Percentiles rank a stretch among this genome's conserved stretches.
Conservation (phyloP, 2,329 filamentous ascomycete genomes). For the Venturia oleaginea region DNA sequence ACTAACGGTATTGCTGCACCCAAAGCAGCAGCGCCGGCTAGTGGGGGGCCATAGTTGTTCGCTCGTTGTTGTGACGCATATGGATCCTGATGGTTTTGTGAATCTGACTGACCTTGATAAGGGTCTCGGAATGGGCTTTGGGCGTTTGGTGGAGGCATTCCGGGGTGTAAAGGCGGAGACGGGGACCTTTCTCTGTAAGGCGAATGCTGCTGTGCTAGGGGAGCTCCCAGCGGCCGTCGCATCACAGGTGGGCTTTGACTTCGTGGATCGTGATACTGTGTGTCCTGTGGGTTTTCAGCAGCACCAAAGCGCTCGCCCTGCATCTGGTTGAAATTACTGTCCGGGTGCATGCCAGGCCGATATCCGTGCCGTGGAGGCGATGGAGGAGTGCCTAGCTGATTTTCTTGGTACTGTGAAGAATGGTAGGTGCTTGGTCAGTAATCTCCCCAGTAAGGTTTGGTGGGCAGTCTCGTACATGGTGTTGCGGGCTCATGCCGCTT, state of each 20-base stretch:
- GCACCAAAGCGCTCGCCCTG: conserved; percentile 20
- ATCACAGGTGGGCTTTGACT: neutral
- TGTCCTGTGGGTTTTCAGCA: conserved; percentile 3
- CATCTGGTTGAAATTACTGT: conserved; percentile 19
- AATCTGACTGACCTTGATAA: conserved; percentile 19
- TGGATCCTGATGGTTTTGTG: conserved; percentile 46
- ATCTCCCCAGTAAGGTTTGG: neutral
- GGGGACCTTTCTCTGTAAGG: conserved; percentile 58
- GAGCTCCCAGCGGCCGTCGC: conserved; percentile 4
- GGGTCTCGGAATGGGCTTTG: conserved; percentile 21
- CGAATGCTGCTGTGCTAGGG: neutral
- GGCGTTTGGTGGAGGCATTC: conserved; percentile 19
- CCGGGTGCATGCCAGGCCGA: conserved; percentile 21
- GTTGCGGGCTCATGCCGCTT: neutral
- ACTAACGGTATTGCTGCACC: conserved; percentile 1
- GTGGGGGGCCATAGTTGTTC: neutral
- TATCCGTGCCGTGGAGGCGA: conserved; percentile 26
- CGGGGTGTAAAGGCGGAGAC: conserved; percentile 35
- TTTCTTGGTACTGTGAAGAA: neutral
- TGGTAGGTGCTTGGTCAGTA: neutral
- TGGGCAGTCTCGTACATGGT: neutral
- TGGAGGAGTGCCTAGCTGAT: conserved; percentile 19
- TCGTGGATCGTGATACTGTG: conserved; percentile 1
- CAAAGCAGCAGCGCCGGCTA: neutral
- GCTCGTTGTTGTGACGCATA: neutral